These are phyloP conservation scores for Boletales sp. DNA, from an alignment of 768 basidiomycete genomes.

Conservation along the genomic window DNA sequence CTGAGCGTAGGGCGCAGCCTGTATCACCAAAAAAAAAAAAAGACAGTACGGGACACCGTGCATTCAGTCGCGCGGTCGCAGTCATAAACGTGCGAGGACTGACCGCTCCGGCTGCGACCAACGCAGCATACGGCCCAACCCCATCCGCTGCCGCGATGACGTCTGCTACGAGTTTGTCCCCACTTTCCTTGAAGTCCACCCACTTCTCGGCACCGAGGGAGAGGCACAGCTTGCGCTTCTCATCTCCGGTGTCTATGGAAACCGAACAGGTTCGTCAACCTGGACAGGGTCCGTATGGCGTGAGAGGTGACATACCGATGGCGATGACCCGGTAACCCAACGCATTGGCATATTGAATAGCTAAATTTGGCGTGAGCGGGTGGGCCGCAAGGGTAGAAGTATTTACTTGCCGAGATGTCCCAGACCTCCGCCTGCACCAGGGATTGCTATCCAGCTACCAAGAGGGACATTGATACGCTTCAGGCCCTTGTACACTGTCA, in stretches of 20 bases:
- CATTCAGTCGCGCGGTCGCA: background rate
- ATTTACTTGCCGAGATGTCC: slow-evolving; percentile 36
- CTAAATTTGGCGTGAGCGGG: slow-evolving; percentile 10
- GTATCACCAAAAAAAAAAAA: background rate
- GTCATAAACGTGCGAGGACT: background rate
- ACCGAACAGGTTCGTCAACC: background rate
- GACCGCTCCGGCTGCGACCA: slow-evolving; percentile 23
- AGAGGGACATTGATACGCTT: slow-evolving; percentile 32
- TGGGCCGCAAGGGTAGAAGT: too few relatives aligned
- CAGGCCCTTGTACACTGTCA: slow-evolving; percentile 47
- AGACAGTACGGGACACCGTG: too few relatives aligned
- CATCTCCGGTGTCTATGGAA: slow-evolving; percentile 39
- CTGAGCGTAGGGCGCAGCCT: slow-evolving; percentile 38
- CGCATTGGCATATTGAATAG: slow-evolving; percentile 43
- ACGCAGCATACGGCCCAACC: slow-evolving; percentile 40
- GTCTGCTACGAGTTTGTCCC: slow-evolving; percentile 35
- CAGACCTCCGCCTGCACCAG: slow-evolving; percentile 40
- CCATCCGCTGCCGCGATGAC: slow-evolving; percentile 40
- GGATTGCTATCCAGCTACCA: slow-evolving; percentile 40
- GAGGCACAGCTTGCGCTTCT: slow-evolving; percentile 36
- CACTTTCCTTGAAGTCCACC: slow-evolving; percentile 44
- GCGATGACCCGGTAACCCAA: slow-evolving; percentile 46
- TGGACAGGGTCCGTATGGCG: background rate
- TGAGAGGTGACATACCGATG: slow-evolving; percentile 24
- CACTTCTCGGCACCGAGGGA: slow-evolving; percentile 40